Evolutionary conservation across 345 rosid genomes (phyloP).

Genomic region (Murraya koenigii): DNA sequence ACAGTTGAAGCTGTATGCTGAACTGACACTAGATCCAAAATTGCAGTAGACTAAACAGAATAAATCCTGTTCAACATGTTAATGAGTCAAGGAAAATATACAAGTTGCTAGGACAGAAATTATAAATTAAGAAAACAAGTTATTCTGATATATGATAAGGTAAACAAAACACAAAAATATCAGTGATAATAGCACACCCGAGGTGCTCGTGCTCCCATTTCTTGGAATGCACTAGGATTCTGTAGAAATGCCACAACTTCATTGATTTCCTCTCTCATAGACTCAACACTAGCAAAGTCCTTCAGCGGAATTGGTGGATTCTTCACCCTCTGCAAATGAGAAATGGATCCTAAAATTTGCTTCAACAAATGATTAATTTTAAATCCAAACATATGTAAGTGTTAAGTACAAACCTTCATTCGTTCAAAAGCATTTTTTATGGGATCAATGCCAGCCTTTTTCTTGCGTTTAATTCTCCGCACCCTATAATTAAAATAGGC

Average conservation of each 20-base stretch:
- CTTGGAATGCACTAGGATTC: constrained; percentile 89
- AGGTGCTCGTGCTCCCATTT: constrained; percentile 96
- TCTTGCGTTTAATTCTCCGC: constrained; percentile 56
- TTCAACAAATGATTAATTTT: not conserved
- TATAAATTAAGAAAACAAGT: not conserved
- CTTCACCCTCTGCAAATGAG: constrained; percentile 74
- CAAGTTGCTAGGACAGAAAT: not conserved
- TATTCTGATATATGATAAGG: not conserved
- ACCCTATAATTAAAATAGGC: constrained; percentile 54
- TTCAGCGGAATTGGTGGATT: constrained; percentile 88
- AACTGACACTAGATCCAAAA: not conserved
- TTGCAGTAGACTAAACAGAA: not conserved
- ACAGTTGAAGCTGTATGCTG: constrained; percentile 14
- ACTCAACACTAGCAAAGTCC: constrained; percentile 88
- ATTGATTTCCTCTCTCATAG: constrained; percentile 95
- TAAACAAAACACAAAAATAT: constrained; percentile 4
- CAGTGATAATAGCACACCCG: constrained; percentile 49
- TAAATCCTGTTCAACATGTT: not conserved
- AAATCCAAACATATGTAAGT: constrained; percentile 2
- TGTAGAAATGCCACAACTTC: constrained; percentile 95
- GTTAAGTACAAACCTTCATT: constrained; percentile 60
- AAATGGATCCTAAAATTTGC: constrained; percentile 9
- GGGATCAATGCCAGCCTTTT: constrained; percentile 87
- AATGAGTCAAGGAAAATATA: not conserved
- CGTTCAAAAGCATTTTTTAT: constrained; percentile 79